Base-by-base conservation (phyloP, 1,284 basidiomycete genomes). In the Exobasidium cylindrosporum region DNA sequence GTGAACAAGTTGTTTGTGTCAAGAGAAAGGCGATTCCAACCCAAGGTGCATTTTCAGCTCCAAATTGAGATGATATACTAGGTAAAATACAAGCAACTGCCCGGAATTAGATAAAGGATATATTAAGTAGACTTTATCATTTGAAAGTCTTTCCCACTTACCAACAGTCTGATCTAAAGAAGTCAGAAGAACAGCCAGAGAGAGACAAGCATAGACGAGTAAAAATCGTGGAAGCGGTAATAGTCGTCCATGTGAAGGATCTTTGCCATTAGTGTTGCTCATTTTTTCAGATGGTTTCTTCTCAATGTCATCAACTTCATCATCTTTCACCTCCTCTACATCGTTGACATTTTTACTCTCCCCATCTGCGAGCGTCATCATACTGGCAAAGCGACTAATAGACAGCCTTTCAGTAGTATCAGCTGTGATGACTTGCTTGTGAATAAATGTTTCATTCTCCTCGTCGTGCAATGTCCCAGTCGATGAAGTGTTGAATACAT, bases 141-240 rank as follows among this genome's bases (percentile, higher is more conserved):
- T 1, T 24, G 11, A 30, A n/a, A n/a, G 35, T 7, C 1, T 26
- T 23, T 10, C 14, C 21, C 17, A 53, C 31, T 24, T 43, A 47
- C n/a, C 55, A 47, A 63, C 31, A 11, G 61, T 60, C 29, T 63
- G 61, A 29, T 63, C 61, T 13, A 63, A 56, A 4, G 61, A 58
- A 5, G 56, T 63, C 10, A 63, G 50, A 28, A 63, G 49, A 10
- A 60, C 35, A 24, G 61, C 54, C 5, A 63, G 57, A 11, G 55
- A 40, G 21, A 63, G 60, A 44, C 61, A 63, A 28, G 45, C 57
- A 30, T 54, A 60, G 21, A 63, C 43, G 47, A 60, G 35, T 13
- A 61, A 46, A 43, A 62, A 62, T 14, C 57, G 40, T 23, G 55
- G 55, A 10, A 62, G n/a, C 17, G 60, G 60, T 10, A 62, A 24